These are phyloP conservation scores for slime mould (Dictyostelium discoideum) DNA, from an alignment of 78 protist genomes.

Conservation along the genomic window DNA sequence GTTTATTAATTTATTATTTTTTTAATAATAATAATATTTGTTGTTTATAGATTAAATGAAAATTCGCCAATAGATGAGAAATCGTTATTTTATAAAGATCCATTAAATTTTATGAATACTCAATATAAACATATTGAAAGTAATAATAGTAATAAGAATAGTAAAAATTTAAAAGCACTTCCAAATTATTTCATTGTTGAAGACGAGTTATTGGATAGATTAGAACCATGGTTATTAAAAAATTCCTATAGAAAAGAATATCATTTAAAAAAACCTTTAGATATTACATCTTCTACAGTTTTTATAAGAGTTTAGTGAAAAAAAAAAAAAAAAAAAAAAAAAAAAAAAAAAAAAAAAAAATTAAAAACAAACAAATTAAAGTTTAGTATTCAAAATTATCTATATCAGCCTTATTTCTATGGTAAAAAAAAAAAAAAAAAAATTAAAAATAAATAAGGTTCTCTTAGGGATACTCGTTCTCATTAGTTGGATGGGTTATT, in stretches of 20 bases:
- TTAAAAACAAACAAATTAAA: too few relatives aligned
- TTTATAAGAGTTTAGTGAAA: not conserved
- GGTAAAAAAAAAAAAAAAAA: too few relatives aligned
- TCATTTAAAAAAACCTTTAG: not conserved
- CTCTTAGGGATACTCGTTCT: too few relatives aligned
- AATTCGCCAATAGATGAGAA: constrained; percentile 29
- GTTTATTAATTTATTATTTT: not conserved
- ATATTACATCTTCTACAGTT: constrained; percentile 27
- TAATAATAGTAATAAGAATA: not conserved
- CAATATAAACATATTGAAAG: not conserved
- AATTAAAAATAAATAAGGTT: too few relatives aligned
- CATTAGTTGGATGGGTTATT: too few relatives aligned
- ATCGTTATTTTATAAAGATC: constrained; percentile 25
- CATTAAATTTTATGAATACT: constrained; percentile 11
- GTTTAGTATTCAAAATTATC: too few relatives aligned
- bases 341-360: not conserved
- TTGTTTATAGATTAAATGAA: not conserved
- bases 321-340: not conserved
- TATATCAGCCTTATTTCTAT: too few relatives aligned
- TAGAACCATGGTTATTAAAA: not conserved
- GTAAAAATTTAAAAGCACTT: not conserved
- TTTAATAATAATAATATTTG: not conserved
- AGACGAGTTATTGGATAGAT: constrained; percentile 8
- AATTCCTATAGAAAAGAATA: not conserved
- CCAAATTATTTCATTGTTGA: constrained; percentile 48